These are phyloP conservation scores for Paramecium caudatum DNA, from an alignment of 73 alveolate genomes.

Conservation along the genomic window DNA sequence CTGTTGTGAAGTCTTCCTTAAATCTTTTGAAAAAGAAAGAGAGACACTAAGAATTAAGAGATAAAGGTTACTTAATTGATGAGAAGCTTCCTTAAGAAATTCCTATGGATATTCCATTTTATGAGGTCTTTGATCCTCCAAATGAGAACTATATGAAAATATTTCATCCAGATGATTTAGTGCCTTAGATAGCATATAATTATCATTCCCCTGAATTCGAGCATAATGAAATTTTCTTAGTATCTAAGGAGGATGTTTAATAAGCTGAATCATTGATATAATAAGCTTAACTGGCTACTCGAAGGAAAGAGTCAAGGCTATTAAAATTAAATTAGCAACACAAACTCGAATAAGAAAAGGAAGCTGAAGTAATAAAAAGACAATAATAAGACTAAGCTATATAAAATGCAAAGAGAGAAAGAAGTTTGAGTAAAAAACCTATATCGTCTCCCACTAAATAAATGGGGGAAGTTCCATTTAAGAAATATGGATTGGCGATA, in stretches of 20 bases:
- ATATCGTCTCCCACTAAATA: conserved; percentile 3
- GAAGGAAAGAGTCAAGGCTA: conserved; percentile 11
- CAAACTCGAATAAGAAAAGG: neutral
- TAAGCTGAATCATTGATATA: conserved; percentile 14
- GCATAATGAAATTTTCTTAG: conserved; percentile 32
- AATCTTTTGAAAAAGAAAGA: neutral
- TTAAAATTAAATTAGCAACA: conserved; percentile 8
- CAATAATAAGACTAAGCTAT: neutral
- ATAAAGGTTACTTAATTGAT: conserved; percentile 41
- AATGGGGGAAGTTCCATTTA: neutral
- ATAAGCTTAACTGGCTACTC: neutral
- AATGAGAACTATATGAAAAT: conserved; percentile 36
- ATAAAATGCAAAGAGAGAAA: conserved; percentile 12
- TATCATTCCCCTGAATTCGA: conserved; percentile 56
- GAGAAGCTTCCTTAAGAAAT: neutral
- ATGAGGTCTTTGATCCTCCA: conserved; percentile 68
- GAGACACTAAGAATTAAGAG: conserved; percentile 59
- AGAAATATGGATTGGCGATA: conserved; percentile 4
- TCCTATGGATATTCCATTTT: conserved; percentile 50
- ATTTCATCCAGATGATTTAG: conserved; percentile 20
- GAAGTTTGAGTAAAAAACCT: neutral
- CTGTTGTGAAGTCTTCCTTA: neutral
- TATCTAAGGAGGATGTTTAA: conserved; percentile 6
- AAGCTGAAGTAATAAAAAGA: neutral
- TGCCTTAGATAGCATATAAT: conserved; percentile 22